These are phyloP conservation scores for Globisporangium irregulare DNA, from an alignment of 352 stramenopile species.

Conservation along the genomic window DNA sequence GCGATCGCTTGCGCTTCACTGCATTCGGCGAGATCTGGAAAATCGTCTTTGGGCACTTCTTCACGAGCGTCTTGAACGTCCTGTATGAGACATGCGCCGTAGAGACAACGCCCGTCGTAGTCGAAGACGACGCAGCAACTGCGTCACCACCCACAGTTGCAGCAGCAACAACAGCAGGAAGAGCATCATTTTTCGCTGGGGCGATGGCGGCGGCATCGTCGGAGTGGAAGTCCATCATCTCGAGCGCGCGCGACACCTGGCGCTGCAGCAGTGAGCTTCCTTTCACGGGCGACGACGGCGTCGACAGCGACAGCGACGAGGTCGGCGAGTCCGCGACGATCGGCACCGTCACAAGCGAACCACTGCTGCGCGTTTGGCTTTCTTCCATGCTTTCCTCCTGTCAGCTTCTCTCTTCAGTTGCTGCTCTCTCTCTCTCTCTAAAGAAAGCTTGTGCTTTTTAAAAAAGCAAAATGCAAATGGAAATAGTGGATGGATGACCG, in stretches of 20 bases:
- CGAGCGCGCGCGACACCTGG: constrained; percentile 47
- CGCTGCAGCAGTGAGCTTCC: constrained; percentile 35
- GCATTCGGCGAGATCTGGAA: constrained; percentile 43
- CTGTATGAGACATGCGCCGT: constrained; percentile 15
- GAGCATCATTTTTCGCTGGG: constrained; percentile 7
- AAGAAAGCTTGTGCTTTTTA: not conserved
- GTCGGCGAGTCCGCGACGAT: not conserved
- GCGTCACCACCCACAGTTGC: constrained; percentile 6
- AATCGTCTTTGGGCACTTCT: constrained; percentile 22
- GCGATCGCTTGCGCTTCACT: constrained; percentile 62
- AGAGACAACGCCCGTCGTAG: constrained; percentile 1
- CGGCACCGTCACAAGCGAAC: not conserved
- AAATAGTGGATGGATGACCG: not conserved
- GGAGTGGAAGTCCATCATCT: constrained; percentile 43
- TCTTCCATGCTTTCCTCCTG: constrained; percentile 10
- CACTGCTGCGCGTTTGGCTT: not conserved
- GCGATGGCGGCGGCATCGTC: constrained; percentile 7
- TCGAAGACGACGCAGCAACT: constrained; percentile 7
- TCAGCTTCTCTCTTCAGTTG: not conserved
- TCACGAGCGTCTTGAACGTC: constrained; percentile 15
- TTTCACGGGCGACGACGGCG: constrained; percentile 17
- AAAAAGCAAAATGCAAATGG: not conserved
- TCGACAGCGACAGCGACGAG: constrained; percentile 2
- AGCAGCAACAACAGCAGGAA: not conserved
- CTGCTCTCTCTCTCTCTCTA: not conserved